Conservation (phyloP, 164 flowering plant species). For the Nelumbo lutea region DNA sequence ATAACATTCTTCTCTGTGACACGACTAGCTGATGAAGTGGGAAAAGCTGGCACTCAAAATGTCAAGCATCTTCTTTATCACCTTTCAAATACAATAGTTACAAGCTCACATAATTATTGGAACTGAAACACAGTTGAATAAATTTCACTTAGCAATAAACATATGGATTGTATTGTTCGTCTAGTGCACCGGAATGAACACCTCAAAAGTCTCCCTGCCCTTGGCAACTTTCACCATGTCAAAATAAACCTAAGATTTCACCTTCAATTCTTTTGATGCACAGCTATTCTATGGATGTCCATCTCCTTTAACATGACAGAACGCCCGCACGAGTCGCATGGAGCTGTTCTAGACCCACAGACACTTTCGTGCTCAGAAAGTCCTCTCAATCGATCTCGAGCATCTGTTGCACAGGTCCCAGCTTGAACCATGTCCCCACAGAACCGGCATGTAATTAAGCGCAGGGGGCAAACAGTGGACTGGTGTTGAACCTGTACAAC, state of each 20-base stretch:
- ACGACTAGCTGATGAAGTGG: too few species aligned
- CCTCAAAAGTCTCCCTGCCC: too few species aligned
- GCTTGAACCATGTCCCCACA: slow-evolving; percentile 98
- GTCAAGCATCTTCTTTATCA: too few species aligned
- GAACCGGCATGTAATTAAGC: slow-evolving; percentile 76
- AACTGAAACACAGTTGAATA: not conserved
- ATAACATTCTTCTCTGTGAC: too few species aligned
- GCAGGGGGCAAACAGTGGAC: slow-evolving; percentile 62
- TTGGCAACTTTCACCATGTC: too few species aligned
- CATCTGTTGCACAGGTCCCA: slow-evolving; percentile 57
- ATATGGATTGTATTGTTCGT: not conserved
- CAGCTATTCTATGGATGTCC: slow-evolving; percentile 91
- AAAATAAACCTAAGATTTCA: too few species aligned
- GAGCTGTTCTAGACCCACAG: slow-evolving; percentile 95
- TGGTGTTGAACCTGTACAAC: slow-evolving; percentile 79
- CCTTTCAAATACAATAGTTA: not conserved
- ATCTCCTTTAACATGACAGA: slow-evolving; percentile 95
- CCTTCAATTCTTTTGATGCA: slow-evolving; percentile 56
- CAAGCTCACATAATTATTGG: not conserved
- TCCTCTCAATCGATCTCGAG: slow-evolving; percentile 74
- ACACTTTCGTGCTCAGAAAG: slow-evolving; percentile 82
- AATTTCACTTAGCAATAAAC: not conserved
- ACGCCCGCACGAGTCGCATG: slow-evolving; percentile 95
- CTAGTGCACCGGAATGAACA: too few species aligned
- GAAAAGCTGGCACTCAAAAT: too few species aligned